Conservation (phyloP, 805 yeast genomes). For the Kodamaea restingae region DNA sequence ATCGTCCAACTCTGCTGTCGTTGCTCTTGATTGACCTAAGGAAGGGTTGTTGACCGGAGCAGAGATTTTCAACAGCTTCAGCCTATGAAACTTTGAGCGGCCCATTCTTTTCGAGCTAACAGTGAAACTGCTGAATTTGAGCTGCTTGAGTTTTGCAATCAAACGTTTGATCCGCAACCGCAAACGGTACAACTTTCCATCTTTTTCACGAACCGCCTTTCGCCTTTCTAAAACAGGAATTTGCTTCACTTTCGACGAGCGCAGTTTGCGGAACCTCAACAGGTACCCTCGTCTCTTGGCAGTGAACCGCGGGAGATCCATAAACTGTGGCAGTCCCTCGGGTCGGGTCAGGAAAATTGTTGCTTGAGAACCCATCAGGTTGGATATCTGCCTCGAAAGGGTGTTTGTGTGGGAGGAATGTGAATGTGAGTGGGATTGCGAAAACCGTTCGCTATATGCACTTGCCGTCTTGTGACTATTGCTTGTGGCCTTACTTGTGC, state of each 20-base stretch:
- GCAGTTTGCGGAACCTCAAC: background rate
- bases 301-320: background rate
- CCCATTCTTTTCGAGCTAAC: slow-evolving; percentile 26
- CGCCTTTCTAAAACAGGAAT: slow-evolving; percentile 15
- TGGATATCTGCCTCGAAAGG: slow-evolving; percentile 26
- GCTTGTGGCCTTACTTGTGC: slow-evolving; percentile 3
- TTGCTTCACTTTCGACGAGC: slow-evolving; percentile 6
- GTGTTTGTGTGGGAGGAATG: too few relatives aligned
- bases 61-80: slow-evolving; percentile 15
- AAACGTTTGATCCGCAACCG: slow-evolving; percentile 24
- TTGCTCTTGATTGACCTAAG: slow-evolving; percentile 17
- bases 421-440: background rate
- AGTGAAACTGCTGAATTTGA: slow-evolving; percentile 19
- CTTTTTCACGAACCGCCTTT: slow-evolving; percentile 32
- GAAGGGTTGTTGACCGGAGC: slow-evolving; percentile 32
- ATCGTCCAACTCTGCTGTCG: slow-evolving; percentile 21
- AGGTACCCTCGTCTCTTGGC: background rate
- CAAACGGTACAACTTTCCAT: slow-evolving; percentile 32
- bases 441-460: background rate
- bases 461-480: background rate
- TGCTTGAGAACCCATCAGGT: slow-evolving; percentile 41
- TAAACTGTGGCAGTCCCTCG: slow-evolving; percentile 5
- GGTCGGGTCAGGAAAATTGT: slow-evolving; percentile 42
- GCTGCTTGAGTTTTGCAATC: slow-evolving; percentile 18
- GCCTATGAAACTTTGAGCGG: slow-evolving; percentile 1